Percentiles rank a stretch among this genome's conserved stretches.
These are phyloP conservation scores for Penicillium sp. DNA, from an alignment of 2,329 filamentous ascomycete genomes.

Conservation along the genomic window DNA sequence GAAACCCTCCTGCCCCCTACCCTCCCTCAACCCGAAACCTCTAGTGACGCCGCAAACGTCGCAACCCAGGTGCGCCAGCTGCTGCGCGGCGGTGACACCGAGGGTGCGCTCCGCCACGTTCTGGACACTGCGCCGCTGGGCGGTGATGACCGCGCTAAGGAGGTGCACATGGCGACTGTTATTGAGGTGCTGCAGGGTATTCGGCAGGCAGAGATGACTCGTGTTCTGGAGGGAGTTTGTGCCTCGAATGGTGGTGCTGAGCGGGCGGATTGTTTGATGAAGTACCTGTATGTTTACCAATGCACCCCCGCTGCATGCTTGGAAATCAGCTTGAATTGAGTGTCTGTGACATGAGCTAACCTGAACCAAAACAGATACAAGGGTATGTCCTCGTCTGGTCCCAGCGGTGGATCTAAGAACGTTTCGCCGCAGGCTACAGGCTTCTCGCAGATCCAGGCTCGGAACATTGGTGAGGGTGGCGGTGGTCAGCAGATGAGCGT, in stretches of 20 bases:
- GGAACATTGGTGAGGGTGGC: slow-evolving; percentile 62
- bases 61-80: slow-evolving; percentile 83
- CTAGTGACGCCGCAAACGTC: slow-evolving; percentile 75
- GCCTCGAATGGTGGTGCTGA: slow-evolving; percentile 76
- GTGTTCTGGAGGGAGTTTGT: slow-evolving; percentile 80
- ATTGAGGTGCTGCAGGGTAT: slow-evolving; percentile 94
- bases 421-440: slow-evolving; percentile 77
- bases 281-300: slow-evolving; percentile 76
- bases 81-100: slow-evolving; percentile 79
- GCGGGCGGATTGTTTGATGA: slow-evolving; percentile 90
- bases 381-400: slow-evolving; percentile 66
- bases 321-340: background rate
- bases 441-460: slow-evolving; percentile 74
- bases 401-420: slow-evolving; percentile 46
- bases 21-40: slow-evolving; percentile 66
- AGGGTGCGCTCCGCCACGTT: slow-evolving; percentile 80
- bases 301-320: background rate
- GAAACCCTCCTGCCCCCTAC: slow-evolving; percentile 76
- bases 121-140: slow-evolving; percentile 79
- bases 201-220: slow-evolving; percentile 92
- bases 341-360: background rate
- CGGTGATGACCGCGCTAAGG: slow-evolving; percentile 60
- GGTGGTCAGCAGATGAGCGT: slow-evolving; percentile 93
- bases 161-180: slow-evolving; percentile 82
- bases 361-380: slow-evolving; percentile 67